phyloP scores from a whole-genome alignment of 306 rosid species.

The Cucumis melo region DNA sequence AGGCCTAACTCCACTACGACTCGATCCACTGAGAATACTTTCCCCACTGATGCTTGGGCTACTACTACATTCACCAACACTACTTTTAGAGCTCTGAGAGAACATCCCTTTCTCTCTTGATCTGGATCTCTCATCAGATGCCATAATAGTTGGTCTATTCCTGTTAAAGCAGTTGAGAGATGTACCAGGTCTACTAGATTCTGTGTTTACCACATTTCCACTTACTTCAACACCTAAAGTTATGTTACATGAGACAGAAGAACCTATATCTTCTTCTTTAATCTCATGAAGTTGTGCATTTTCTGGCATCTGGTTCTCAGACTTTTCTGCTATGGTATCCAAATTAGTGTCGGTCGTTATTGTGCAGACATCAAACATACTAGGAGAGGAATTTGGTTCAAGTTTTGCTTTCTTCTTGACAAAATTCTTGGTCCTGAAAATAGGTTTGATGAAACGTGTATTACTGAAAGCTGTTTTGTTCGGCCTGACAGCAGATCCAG shows the following conservation, averaged over 20 bases:
- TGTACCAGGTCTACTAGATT: constrained; percentile 34
- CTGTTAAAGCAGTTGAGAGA: constrained; percentile 36
- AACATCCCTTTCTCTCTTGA: constrained; percentile 79
- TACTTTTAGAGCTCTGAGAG: constrained; percentile 95
- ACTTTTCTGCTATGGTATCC: constrained; percentile 26
- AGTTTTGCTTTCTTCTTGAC: constrained; percentile 54
- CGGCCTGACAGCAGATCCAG: constrained; percentile 25
- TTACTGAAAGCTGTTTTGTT: constrained; percentile 42
- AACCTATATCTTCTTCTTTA: constrained; percentile 34
- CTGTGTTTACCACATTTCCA: constrained; percentile 24
- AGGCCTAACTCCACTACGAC: constrained; percentile 79
- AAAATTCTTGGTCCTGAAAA: constrained; percentile 46
- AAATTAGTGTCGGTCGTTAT: constrained; percentile 23
- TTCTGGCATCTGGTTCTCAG: constrained; percentile 26
- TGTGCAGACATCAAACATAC: constrained; percentile 21
- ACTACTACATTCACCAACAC: constrained; percentile 82
- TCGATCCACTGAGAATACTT: constrained; percentile 63
- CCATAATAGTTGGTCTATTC: constrained; percentile 35
- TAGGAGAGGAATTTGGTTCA: constrained; percentile 32
- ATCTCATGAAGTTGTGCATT: constrained; percentile 27
- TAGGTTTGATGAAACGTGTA: constrained; percentile 44
- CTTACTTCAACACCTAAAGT: constrained; percentile 41
- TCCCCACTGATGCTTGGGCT: constrained; percentile 91
- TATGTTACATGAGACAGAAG: constrained; percentile 29
- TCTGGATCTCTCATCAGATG: constrained; percentile 56